A percentile compares a stretch with the other conserved stretches of the same genome.
Conservation (phyloP, 2,329 filamentous ascomycete species). For the Sarocladiaceae sp. region DNA sequence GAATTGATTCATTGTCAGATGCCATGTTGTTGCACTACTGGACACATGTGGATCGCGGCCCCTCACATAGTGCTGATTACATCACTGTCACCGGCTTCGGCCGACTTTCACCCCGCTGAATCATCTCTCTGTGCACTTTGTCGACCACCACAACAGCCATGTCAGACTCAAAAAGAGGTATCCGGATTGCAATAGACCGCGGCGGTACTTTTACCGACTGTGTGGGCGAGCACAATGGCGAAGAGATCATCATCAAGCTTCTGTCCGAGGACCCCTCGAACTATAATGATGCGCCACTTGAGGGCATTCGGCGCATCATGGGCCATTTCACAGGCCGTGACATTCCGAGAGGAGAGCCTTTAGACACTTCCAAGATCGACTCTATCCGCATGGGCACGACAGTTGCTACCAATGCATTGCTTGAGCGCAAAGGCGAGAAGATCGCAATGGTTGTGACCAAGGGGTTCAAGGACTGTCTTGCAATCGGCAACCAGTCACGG, state of each 20-base stretch:
- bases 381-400: constrained; percentile 96
- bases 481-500: constrained; percentile 86
- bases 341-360: constrained; percentile 71
- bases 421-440: constrained; percentile 85
- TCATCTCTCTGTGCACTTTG: not conserved
- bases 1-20: too few species aligned
- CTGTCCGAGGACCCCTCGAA: constrained; percentile 87
- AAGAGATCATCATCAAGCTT: constrained; percentile 82
- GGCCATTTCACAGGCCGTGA: constrained; percentile 70
- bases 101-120: not conserved
- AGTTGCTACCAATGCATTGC: constrained; percentile 85
- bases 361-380: constrained; percentile 81
- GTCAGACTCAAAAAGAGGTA: constrained; percentile 42
- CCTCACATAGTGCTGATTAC: constrained; percentile 4
- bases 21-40: too few species aligned
- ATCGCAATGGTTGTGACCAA: constrained; percentile 84
- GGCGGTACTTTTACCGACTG: constrained; percentile 93
- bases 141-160: constrained; percentile 9
- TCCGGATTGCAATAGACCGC: constrained; percentile 73
- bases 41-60: not conserved
- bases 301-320: constrained; percentile 84
- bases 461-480: constrained; percentile 82
- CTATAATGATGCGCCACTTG: constrained; percentile 85
- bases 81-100: not conserved
- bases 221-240: constrained; percentile 74